Evolutionary conservation across 2,329 filamentous ascomycete genomes (phyloP).

Genomic region (Venturia asperata): DNA sequence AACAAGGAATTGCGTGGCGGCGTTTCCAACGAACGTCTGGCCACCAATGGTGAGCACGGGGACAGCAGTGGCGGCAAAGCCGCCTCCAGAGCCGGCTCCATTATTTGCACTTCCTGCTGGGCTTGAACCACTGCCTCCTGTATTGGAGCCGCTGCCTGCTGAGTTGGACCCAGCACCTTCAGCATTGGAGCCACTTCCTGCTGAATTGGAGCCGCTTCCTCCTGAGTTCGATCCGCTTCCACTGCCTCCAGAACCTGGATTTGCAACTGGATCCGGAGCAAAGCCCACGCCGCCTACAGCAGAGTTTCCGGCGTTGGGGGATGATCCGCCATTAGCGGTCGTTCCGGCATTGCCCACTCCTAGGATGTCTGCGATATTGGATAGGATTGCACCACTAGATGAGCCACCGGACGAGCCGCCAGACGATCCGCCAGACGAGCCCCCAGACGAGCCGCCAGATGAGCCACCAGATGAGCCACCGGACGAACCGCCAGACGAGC

Average conservation of each 20-base stretch:
- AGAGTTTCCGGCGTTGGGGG: not conserved
- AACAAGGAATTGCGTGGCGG: conserved; percentile 40
- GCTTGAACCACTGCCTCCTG: conserved; percentile 4
- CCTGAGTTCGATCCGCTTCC: conserved; percentile 15
- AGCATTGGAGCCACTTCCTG: conserved; percentile 20
- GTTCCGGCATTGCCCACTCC: not conserved
- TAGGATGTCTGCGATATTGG: not conserved
- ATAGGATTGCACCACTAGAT: not conserved
- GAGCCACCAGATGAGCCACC: conserved; percentile 1
- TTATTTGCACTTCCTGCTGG: not conserved
- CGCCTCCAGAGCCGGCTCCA: not conserved
- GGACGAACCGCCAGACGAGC: not conserved
- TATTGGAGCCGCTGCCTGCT: not conserved
- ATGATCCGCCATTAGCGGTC: not conserved
- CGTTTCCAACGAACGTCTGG: conserved; percentile 37
- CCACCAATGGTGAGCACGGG: conserved; percentile 37
- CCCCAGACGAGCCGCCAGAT: conserved; percentile 19
- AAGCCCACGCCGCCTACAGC: not conserved
- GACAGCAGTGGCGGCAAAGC: conserved; percentile 27
- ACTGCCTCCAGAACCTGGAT: conserved; percentile 6
- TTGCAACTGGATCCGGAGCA: conserved; percentile 13
- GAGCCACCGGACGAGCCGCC: conserved; percentile 19
- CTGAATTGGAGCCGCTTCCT: conserved; percentile 20
- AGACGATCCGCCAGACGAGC: not conserved
- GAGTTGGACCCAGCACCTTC: conserved; percentile 19